Conservation (phyloP, 2,329 filamentous ascomycete genomes). For the Monilinia fructigena region DNA sequence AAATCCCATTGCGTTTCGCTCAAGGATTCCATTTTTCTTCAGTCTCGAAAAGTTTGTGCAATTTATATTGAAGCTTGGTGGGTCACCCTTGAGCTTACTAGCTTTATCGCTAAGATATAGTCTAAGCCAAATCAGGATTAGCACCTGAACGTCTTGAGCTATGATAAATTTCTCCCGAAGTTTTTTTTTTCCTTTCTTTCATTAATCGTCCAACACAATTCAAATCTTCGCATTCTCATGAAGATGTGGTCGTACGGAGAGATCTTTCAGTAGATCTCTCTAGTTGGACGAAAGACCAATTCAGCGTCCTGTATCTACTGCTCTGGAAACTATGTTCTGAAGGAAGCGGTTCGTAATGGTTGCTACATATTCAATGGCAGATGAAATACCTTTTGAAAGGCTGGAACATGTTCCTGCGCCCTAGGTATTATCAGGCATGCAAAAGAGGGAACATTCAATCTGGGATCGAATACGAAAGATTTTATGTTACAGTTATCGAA, state of each 20-base stretch:
- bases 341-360: conserved; percentile 80
- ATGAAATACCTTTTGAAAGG: not conserved
- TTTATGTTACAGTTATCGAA: not conserved
- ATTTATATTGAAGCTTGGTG: conserved; percentile 24
- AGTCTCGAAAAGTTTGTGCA: conserved; percentile 23
- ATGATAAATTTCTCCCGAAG: conserved; percentile 25
- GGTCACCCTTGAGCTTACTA: conserved; percentile 15
- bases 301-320: conserved; percentile 81
- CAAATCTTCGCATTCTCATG: conserved; percentile 39
- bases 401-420: not conserved
- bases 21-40: conserved; percentile 65
- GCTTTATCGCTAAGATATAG: conserved; percentile 11
- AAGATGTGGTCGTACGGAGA: conserved; percentile 41
- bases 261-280: conserved; percentile 57
- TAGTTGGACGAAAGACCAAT: conserved; percentile 63
- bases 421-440: not conserved
- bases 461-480: not conserved
- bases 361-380: conserved; percentile 55
- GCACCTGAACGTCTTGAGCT: conserved; percentile 26
- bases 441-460: not conserved
- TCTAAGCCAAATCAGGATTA: conserved; percentile 14
- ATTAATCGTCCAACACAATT: conserved; percentile 45
- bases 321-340: conserved; percentile 73
- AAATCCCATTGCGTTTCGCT: conserved; percentile 76
- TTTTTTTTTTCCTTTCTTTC: conserved; percentile 38